phyloP scores from a whole-genome alignment of 352 stramenopile genomes.

The Nothophytophthora sp. region DNA sequence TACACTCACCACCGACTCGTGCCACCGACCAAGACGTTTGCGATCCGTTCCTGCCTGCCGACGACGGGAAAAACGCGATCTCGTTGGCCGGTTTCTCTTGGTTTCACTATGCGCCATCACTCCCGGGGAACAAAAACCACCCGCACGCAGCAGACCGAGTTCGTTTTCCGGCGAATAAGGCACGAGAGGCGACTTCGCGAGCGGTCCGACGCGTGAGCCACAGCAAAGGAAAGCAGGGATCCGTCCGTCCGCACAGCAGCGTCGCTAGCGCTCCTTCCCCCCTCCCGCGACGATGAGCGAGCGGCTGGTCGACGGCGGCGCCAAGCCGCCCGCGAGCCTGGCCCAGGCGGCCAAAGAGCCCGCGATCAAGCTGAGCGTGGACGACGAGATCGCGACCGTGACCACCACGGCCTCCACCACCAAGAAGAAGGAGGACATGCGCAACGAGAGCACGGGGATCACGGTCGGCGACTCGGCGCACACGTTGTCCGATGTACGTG shows the following conservation, averaged over 20 bases:
- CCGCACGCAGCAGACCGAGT: background rate
- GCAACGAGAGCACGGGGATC: constrained; percentile 85
- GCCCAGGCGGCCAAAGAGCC: constrained; percentile 11
- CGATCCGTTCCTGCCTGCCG: too few relatives aligned
- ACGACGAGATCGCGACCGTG: constrained; percentile 42
- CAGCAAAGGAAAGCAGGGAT: too few relatives aligned
- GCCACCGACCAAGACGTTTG: too few relatives aligned
- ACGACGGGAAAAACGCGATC: constrained; percentile 30
- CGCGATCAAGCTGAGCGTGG: constrained; percentile 19
- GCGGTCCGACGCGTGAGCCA: too few relatives aligned
- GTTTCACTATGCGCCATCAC: constrained; percentile 5
- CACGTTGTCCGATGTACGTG: constrained; percentile 77
- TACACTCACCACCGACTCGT: too few relatives aligned
- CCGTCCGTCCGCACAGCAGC: background rate
- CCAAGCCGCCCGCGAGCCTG: constrained; percentile 12
- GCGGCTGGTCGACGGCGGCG: constrained; percentile 8
- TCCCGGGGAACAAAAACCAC: constrained; percentile 1
- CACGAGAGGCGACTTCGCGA: background rate
- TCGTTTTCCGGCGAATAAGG: too few relatives aligned
- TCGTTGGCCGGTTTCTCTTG: constrained; percentile 1
- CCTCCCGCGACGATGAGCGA: constrained; percentile 27
- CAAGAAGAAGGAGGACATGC: constrained; percentile 80
- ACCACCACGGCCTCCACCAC: constrained; percentile 42
- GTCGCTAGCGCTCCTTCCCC: background rate
- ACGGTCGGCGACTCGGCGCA: constrained; percentile 80